A percentile compares a stretch with the other conserved stretches of the same genome.
Conservation (phyloP, 345 rosid species). For the Euphorbia lathyris region DNA sequence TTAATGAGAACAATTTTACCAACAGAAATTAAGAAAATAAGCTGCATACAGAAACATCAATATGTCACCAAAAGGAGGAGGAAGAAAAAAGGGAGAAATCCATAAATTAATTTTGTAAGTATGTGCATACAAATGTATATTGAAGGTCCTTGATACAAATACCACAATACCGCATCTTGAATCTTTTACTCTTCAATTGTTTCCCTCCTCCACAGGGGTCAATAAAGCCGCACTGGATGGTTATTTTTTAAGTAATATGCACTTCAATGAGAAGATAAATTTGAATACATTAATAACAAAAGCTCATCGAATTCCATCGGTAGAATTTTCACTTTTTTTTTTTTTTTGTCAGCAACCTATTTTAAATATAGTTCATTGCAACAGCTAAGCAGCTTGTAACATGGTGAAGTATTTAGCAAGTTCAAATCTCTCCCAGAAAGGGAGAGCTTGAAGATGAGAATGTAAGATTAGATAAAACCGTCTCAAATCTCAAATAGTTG, state of each 20-base stretch:
- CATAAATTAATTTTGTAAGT: neutral
- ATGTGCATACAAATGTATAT: neutral
- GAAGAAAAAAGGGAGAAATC: neutral
- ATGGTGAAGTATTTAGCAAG: neutral
- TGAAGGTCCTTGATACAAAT: neutral
- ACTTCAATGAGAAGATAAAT: neutral
- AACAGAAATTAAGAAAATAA: neutral
- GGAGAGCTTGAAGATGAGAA: neutral
- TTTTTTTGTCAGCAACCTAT: neutral
- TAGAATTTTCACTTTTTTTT: neutral
- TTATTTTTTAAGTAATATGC: neutral
- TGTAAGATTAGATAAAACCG: neutral
- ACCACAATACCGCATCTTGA: neutral
- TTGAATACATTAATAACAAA: neutral
- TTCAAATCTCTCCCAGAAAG: neutral
- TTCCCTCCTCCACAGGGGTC: neutral
- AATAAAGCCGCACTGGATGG: neutral
- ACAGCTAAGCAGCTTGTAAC: neutral
- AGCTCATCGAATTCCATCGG: neutral
- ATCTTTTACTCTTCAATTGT: neutral
- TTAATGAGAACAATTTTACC: neutral
- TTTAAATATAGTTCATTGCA: neutral
- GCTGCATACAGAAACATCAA: neutral
- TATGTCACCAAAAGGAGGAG: neutral
- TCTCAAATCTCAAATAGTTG: neutral